Base-by-base conservation (phyloP, 1,284 basidiomycete genomes). In the Microbotryum silenes-acaulis region DNA sequence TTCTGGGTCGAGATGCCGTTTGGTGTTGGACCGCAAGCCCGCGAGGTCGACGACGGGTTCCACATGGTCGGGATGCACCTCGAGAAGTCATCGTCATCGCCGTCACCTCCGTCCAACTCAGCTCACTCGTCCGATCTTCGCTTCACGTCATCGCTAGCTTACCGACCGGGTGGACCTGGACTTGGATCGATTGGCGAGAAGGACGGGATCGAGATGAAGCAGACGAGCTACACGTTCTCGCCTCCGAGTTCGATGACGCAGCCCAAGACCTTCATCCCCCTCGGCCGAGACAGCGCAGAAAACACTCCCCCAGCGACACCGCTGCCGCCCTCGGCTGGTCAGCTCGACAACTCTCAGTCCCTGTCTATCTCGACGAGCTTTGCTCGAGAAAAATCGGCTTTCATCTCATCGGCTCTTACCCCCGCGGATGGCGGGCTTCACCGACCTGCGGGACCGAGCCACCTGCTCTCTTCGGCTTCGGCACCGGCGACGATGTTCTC, bases 1-100 rank as follows among this genome's bases (percentile, higher is more conserved):
- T 88, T 88, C 74, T 87, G 85, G 86, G 84, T 89, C 47, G 89
- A 91, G 74, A 52, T 90, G 50, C 75, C 76, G 0, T 74, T 74
- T 55, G 68, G 57, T 31, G 60, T 63, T 45, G 60, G 61, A 6
- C 29, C 55, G 18, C 54, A 57, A 25, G 53, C 53, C 6, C 25
- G 37, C 4, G 51, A 48, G 12, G 48, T 27, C 16, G 27, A 57
- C 50, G 27, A 37, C 55, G 46, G 23, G 18, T 23, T 50, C 18
- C 23, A 33, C 14, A 48, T 45, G 18, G 10, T 44, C 33, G 57
- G 48, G 31, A 53, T 56, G 46, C 48, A 57, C 27, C 54, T 56
- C 46, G 57, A 56, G n/a, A 29, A 23, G 54, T 45, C 59, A 31
- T 60, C 63, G 23, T 29, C 64, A 50, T 57, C 52, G 61, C 57